Base-by-base conservation (phyloP, 1,284 basidiomycete species). In the Spongispora temasekensis region DNA sequence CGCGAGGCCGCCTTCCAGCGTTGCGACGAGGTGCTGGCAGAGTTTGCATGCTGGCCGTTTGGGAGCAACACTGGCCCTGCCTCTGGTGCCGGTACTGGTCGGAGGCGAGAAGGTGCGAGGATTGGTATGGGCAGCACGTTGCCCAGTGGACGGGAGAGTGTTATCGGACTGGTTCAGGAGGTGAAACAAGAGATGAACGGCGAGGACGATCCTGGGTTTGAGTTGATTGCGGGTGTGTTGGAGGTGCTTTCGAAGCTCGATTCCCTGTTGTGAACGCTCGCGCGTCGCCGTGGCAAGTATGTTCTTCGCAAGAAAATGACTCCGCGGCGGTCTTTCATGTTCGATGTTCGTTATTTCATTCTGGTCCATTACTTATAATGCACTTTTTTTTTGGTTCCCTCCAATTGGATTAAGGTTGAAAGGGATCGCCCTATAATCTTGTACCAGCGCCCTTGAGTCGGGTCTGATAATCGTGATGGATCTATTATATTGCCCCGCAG, bases 1-100 rank as follows among this genome's bases (percentile, higher is more conserved):
- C 79, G 95, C 53, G 95, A 98, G 78, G 88, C 86, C 1, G 95
- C 95, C 32, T 96, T 97, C 73, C 87, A 87, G 64, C 82, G 95
- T 62, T 95, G 93, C 68, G 95, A 98, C 73, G 95, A 97, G 67
- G 87, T 97, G 35, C 79, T 98, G 30, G 89, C 87, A 51, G 95
- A 96, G 76, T 97, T 97, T 76, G 84, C 87, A 31, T 83, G 82
- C 30, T 98, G 94, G 94, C 95, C 95, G 5, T 95, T 94, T 71
- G 93, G 94, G 7, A 77, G 77, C 35, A 74, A 78, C 32, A 67
- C 75, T 9, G 72, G 72, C 13, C 61, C 73, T 15, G 72, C 68
- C 23, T 71, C 69, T 2, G 68, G 10, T 28, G 27, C 19, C 37
- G 37, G 48, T 25, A 27, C 15, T 27, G 67, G 68, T 40, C 69